phyloP scores from a whole-genome alignment of 2,329 filamentous ascomycete genomes.

The Pseudogymnoascus sp. region DNA sequence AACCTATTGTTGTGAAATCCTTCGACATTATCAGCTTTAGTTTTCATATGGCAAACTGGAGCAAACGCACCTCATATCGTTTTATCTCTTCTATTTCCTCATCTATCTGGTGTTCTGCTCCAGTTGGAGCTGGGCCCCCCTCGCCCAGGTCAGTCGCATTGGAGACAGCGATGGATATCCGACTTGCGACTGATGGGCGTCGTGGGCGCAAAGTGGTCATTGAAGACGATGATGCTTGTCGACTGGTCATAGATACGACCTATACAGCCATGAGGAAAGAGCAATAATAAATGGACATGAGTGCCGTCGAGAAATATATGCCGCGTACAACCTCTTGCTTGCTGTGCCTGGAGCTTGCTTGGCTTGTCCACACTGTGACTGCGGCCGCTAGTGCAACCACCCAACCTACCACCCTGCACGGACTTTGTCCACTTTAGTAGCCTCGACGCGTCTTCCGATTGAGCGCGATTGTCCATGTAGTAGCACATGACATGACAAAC shows the following conservation, averaged over 20 bases:
- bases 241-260: slow-evolving; percentile 7
- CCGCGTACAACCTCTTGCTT: not conserved
- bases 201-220: slow-evolving; percentile 3
- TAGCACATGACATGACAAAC: slow-evolving; percentile 4
- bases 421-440: not conserved
- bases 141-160: slow-evolving; percentile 50
- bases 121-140: slow-evolving; percentile 42
- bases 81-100: slow-evolving; percentile 98
- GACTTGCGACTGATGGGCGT: slow-evolving; percentile 6
- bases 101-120: slow-evolving; percentile 66
- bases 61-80: slow-evolving; percentile 67
- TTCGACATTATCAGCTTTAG: slow-evolving; percentile 27
- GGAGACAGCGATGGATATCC: slow-evolving; percentile 7
- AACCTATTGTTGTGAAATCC: slow-evolving; percentile 93
- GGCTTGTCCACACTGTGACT: not conserved
- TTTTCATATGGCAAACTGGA: slow-evolving; percentile 2
- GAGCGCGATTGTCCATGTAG: not conserved
- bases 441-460: slow-evolving; percentile 1
- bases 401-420: not conserved
- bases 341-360: slow-evolving; percentile 11
- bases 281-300: slow-evolving; percentile 3
- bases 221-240: slow-evolving; percentile 2
- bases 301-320: slow-evolving; percentile 2
- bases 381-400: slow-evolving; percentile 7
- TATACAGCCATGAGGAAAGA: slow-evolving; percentile 8